phyloP scores from a whole-genome alignment of 169 alveolate species.

The Eimeria necatrix region DNA sequence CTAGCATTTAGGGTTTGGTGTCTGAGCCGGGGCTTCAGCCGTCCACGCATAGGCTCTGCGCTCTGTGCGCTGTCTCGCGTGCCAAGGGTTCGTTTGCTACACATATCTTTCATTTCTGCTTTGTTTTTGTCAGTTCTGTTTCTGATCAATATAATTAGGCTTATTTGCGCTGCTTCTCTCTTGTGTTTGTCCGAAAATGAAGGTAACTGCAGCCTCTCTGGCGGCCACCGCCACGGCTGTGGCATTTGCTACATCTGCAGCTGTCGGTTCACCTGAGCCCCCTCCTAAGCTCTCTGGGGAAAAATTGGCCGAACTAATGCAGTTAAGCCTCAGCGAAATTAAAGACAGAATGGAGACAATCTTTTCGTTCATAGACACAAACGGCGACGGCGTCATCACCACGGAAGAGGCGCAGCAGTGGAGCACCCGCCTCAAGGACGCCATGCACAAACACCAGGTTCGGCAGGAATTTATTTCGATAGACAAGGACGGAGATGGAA shows the following conservation, averaged over 20 bases:
- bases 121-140: background rate
- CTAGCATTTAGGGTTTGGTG: background rate
- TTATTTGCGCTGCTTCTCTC: background rate
- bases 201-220: conserved; percentile 1
- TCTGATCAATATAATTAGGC: background rate
- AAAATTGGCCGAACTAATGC: conserved; percentile 71
- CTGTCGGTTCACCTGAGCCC: conserved; percentile 35
- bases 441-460: conserved; percentile 77
- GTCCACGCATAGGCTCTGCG: background rate
- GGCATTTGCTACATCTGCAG: background rate
- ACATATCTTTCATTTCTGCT: background rate
- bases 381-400: conserved; percentile 38
- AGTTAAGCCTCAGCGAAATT: conserved; percentile 42
- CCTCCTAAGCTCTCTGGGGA: conserved; percentile 57
- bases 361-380: conserved; percentile 47
- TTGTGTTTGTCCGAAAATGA: background rate
- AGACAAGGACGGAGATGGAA: conserved; percentile 68
- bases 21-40: background rate
- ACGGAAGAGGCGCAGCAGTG: conserved; percentile 68
- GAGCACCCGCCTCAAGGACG: conserved; percentile 66
- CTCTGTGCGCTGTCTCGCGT: conserved; percentile 61
- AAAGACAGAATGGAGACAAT: conserved; percentile 40
- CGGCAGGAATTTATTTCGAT: conserved; percentile 64
- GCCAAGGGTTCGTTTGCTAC: background rate
- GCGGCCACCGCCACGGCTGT: conserved; percentile 37